Evolutionary conservation across 352 stramenopile genomes (phyloP), one percentile per base, ranked within the genome.

Genomic region (Nothophytophthora sp.): DNA sequence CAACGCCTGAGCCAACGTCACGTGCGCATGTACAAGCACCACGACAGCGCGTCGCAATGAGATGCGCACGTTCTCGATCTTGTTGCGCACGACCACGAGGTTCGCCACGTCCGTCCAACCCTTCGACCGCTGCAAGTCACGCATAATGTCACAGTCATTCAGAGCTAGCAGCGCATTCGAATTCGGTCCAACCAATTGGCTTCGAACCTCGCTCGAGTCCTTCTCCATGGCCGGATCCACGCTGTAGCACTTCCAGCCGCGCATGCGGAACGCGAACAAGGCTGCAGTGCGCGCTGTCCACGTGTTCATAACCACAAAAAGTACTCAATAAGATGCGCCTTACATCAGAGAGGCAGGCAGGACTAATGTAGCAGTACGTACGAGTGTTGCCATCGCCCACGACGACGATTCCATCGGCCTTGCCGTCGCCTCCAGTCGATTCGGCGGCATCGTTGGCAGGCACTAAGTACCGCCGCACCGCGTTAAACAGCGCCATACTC

Each of bases 401-500:
- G 2, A 90, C 74, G 20, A 93, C 63, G 39, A 94, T 88, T 19
- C 81, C 83, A 43, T 94, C 75, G n/a, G 60, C 55, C 35, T 70
- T 76, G 5, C 13, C 55, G 27, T 44, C 47, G 12, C 33, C 33
- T 6, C 62, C 34, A 13, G n/a, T n/a, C n/a, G 35, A n/a, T 25
- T 22, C 34, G 16, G 41, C 32, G 25, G n/a, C 34, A 13, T 66
- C 47, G 16, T 45, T 57, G 20, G 73, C 63, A 23, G 65, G 63
- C 29, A 83, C 47, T 20, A 89, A 49, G 41, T 85, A 90, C 27
- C 81, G 67, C 37, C 83, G 74, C 20, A 92, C 77, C 3, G 83
- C 81, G 34, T 94, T 92, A 51, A 92, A 94, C 8, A 94, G 57
- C 3, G 74, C 83, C 83, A 94, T 94, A 51, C 78, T 94, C 83